A percentile compares a stretch with the other conserved stretches of the same genome.
Evolutionary conservation across 345 rosid species (phyloP).

Genomic region (Lenwebbia sp.): DNA sequence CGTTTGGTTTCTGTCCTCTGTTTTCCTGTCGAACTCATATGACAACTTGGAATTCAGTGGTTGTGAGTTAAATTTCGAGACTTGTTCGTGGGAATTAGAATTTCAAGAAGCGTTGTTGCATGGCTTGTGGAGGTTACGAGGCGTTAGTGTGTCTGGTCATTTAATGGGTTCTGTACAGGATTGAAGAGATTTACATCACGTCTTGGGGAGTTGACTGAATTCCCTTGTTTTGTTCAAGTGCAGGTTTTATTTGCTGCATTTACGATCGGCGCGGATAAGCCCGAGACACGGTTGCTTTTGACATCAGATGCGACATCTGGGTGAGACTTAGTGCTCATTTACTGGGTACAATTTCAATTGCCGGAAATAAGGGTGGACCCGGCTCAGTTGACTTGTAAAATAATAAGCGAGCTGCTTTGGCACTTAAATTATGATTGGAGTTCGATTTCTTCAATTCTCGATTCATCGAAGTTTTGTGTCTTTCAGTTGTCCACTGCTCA

Average conservation of each 20-base stretch:
- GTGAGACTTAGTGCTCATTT: constrained; percentile 5
- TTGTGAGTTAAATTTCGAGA: neutral
- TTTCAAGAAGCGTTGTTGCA: neutral
- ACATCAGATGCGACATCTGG: constrained; percentile 18
- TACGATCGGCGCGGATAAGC: constrained; percentile 25
- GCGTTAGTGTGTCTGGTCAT: neutral
- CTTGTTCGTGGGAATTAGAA: neutral
- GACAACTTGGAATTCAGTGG: neutral
- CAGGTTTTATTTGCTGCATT: constrained; percentile 31
- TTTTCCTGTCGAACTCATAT: neutral
- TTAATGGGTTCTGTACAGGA: neutral
- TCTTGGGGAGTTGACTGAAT: neutral
- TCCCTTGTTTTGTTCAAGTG: neutral
- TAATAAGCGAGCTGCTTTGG: neutral
- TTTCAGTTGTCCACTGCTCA: neutral
- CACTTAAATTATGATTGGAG: neutral
- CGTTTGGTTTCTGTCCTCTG: neutral
- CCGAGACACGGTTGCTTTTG: constrained; percentile 12
- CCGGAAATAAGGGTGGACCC: neutral
- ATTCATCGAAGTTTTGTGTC: neutral
- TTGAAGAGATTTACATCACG: neutral
- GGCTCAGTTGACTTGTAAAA: neutral
- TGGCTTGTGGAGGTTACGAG: neutral
- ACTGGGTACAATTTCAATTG: neutral
- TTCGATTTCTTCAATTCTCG: neutral